A percentile compares a stretch with the other conserved stretches of the same genome.
These are phyloP conservation scores for Spiraea crenata DNA, from an alignment of 331 rosid species.

Conservation along the genomic window DNA sequence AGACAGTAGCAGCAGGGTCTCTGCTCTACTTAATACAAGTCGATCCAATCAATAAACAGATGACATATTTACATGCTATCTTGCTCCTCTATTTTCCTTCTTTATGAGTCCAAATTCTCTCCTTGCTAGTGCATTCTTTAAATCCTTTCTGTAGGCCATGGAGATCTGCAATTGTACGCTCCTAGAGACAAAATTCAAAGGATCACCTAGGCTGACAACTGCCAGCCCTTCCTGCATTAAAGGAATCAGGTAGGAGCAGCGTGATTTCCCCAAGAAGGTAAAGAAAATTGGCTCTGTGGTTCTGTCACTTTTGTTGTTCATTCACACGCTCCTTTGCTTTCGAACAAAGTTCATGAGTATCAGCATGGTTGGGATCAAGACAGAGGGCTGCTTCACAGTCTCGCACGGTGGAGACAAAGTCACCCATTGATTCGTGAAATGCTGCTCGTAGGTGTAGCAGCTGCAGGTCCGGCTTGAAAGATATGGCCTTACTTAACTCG, in stretches of 20 bases:
- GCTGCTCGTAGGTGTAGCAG: constrained; percentile 90
- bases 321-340: constrained; percentile 46
- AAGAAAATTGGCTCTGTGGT: constrained; percentile 20
- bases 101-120: constrained; percentile 28
- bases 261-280: constrained; percentile 30
- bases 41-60: constrained; percentile 36
- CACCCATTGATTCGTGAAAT: constrained; percentile 68
- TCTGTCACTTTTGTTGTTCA: constrained; percentile 45
- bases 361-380: constrained; percentile 67
- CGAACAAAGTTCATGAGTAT: constrained; percentile 55
- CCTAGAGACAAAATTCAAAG: constrained; percentile 25
- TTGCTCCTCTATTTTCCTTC: constrained; percentile 45
- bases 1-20: constrained; percentile 33
- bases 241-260: constrained; percentile 27
- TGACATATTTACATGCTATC: constrained; percentile 65
- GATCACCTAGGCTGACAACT: constrained; percentile 23
- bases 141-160: constrained; percentile 25
- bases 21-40: constrained; percentile 35
- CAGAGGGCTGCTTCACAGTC: constrained; percentile 94
- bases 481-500: constrained; percentile 72
- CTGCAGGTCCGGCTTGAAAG: constrained; percentile 79
- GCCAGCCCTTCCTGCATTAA: constrained; percentile 15
- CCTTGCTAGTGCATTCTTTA: constrained; percentile 20
- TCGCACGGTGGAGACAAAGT: constrained; percentile 48
- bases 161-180: constrained; percentile 28